Evolutionary conservation across 176 grass and related monocot species (phyloP).

Genomic region (Urochloa ruziziensis): DNA sequence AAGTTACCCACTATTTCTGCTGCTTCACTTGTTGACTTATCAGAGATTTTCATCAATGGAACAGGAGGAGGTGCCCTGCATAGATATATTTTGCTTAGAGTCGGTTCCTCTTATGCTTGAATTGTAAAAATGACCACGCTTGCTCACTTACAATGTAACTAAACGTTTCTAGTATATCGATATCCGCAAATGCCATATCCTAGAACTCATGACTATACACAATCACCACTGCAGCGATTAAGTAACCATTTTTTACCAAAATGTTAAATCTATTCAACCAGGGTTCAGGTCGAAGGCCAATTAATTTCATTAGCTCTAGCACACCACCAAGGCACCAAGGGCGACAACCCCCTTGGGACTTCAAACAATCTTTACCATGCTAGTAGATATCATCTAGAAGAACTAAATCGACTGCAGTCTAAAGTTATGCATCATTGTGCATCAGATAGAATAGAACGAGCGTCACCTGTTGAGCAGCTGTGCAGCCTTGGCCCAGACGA

Average conservation of each 20-base stretch:
- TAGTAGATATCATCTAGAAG: neutral
- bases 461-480: conserved; percentile 42
- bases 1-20: conserved; percentile 6
- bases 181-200: neutral
- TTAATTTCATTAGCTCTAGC: neutral
- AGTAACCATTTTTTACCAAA: neutral
- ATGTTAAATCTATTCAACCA: neutral
- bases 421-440: neutral
- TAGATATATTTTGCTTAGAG: conserved; percentile 10
- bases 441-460: neutral
- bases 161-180: neutral
- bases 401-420: neutral
- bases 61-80: conserved; percentile 49
- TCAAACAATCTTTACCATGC: neutral
- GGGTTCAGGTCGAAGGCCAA: neutral
- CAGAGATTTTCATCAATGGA: conserved; percentile 52
- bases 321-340: neutral
- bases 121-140: no score
- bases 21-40: conserved; percentile 30
- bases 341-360: no score
- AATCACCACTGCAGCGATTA: neutral
- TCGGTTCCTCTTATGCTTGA: no score
- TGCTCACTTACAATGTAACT: neutral
- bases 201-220: neutral
- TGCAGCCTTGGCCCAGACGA: conserved; percentile 56